Evolutionary conservation across 2,329 filamentous ascomycete genomes (phyloP).

Genomic region (Alternaria atra): DNA sequence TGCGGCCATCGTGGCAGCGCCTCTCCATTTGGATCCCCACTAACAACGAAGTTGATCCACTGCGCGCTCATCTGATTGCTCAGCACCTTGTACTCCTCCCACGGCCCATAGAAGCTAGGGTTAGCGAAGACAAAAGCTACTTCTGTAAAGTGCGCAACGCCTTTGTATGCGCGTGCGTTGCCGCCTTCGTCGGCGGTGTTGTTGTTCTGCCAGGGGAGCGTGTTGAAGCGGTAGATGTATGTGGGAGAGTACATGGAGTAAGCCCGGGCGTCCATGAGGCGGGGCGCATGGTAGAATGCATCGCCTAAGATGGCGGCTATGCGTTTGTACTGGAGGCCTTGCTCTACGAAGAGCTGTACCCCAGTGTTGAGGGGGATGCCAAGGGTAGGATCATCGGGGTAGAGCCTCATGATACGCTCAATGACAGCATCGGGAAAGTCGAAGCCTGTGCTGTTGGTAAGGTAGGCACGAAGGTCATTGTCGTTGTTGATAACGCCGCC

Average conservation of each 20-base stretch:
- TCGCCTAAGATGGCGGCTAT: slow-evolving; percentile 63
- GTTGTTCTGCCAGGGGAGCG: slow-evolving; percentile 41
- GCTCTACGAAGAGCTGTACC: slow-evolving; percentile 39
- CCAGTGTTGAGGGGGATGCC: slow-evolving; percentile 49
- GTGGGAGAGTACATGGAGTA: slow-evolving; percentile 59
- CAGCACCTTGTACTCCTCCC: slow-evolving; percentile 52
- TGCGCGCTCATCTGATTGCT: slow-evolving; percentile 56
- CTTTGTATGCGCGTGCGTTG: slow-evolving; percentile 53
- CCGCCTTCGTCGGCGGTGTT: slow-evolving; percentile 53
- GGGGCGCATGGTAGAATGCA: slow-evolving; percentile 65
- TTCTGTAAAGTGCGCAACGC: slow-evolving; percentile 65
- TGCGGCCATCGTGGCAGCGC: slow-evolving; percentile 52
- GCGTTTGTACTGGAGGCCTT: slow-evolving; percentile 63
- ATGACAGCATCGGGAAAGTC: slow-evolving; percentile 43
- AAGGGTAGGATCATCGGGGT: slow-evolving; percentile 45
- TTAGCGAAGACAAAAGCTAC: slow-evolving; percentile 59
- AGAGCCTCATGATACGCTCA: slow-evolving; percentile 43
- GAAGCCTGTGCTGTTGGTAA: slow-evolving; percentile 46
- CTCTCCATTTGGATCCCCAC: slow-evolving; percentile 50
- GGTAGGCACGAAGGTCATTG: slow-evolving; percentile 55
- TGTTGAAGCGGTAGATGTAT: slow-evolving; percentile 71
- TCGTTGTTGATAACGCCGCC: slow-evolving; percentile 66
- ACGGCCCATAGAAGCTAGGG: slow-evolving; percentile 49
- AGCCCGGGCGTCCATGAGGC: slow-evolving; percentile 54
- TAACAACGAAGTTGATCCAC: slow-evolving; percentile 58